phyloP scores from a whole-genome alignment of 345 rosid species.

The Pistacia atlantica region DNA sequence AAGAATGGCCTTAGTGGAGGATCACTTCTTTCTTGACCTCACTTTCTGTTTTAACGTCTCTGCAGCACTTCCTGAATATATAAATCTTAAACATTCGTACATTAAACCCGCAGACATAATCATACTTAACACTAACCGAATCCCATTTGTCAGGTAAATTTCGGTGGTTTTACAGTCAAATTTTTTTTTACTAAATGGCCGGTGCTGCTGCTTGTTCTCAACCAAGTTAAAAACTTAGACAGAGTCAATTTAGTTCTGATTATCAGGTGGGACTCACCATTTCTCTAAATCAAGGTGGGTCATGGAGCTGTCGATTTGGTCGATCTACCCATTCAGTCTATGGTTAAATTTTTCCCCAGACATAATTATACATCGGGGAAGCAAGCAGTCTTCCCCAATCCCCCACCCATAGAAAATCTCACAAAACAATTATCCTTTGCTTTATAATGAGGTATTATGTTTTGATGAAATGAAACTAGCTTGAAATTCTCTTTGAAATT shows the following conservation, averaged over 20 bases:
- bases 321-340: background rate
- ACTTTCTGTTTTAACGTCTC: conserved; percentile 15
- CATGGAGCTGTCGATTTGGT: conserved; percentile 16
- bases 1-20: conserved; percentile 45
- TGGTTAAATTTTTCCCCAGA: conserved; percentile 5
- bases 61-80: background rate
- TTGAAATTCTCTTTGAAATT: too few species aligned
- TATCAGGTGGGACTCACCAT: conserved; percentile 30
- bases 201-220: too few species aligned
- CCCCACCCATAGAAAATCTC: conserved; percentile 7
- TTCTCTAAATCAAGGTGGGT: conserved; percentile 31
- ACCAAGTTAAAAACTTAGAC: background rate
- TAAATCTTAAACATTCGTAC: background rate
- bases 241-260: background rate
- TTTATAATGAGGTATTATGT: background rate
- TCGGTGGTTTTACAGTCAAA: too few species aligned
- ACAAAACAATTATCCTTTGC: background rate
- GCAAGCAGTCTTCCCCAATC: conserved; percentile 6
- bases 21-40: conserved; percentile 36
- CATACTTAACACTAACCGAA: conserved; percentile 28
- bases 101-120: background rate
- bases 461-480: background rate
- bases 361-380: conserved; percentile 27
- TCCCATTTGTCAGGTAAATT: background rate
- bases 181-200: too few species aligned